These are phyloP conservation scores for Sporothrix mexicana DNA, from an alignment of 2,329 filamentous ascomycete genomes.

Conservation along the genomic window DNA sequence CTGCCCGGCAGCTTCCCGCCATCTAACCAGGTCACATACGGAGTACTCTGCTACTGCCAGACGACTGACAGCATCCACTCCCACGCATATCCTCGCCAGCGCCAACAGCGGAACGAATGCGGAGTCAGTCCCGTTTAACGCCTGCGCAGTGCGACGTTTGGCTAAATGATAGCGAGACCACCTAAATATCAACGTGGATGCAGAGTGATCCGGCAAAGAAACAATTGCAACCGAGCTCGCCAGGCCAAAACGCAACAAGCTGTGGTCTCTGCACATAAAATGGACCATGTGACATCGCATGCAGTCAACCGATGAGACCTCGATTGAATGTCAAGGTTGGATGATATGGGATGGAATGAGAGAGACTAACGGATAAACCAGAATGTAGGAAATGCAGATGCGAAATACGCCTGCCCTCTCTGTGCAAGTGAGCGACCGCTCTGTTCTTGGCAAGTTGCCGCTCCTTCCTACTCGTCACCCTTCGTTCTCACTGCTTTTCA, in stretches of 20 bases:
- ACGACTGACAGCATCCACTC: background rate
- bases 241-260: no score
- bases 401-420: conserved; percentile 16
- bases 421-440: background rate
- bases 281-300: background rate
- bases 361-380: background rate
- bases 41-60: background rate
- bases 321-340: background rate
- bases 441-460: conserved; percentile 13
- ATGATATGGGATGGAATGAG: background rate
- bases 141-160: background rate
- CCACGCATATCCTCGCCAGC: background rate
- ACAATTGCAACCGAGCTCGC: no score
- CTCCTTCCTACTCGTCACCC: background rate
- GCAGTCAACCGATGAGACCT: no score
- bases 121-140: conserved; percentile 3
- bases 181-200: background rate
- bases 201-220: background rate
- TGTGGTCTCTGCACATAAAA: background rate
- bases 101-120: conserved; percentile 11
- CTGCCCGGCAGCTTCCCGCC: background rate
- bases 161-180: background rate
- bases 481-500: background rate
- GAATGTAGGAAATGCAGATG: conserved; percentile 2
- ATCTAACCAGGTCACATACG: background rate